These are phyloP conservation scores for Neoboletus magnificus DNA, from an alignment of 768 basidiomycete species.

Conservation along the genomic window DNA sequence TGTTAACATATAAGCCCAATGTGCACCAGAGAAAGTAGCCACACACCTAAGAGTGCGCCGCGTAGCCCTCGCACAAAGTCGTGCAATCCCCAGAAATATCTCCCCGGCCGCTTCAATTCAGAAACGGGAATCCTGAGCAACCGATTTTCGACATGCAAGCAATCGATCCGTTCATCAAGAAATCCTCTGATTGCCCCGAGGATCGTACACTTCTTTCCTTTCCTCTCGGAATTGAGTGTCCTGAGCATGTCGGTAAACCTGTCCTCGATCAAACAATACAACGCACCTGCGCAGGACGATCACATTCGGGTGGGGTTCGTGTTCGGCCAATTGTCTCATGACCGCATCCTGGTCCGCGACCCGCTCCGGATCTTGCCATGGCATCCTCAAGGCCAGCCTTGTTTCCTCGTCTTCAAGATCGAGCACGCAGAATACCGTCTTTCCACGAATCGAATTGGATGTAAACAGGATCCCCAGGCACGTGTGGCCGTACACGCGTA, in stretches of 20 bases:
- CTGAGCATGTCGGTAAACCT: background rate
- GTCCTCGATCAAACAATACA: background rate
- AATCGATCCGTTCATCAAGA: background rate
- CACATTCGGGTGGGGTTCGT: background rate
- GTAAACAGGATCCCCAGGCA: slow-evolving; percentile 9
- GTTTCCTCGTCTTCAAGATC: background rate
- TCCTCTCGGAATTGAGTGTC: background rate
- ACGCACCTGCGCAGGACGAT: background rate
- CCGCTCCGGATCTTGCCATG: slow-evolving; percentile 6
- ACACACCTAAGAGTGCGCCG: background rate
- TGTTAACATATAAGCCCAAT: background rate
- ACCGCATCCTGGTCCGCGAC: background rate
- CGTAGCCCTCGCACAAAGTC: slow-evolving; percentile 10
- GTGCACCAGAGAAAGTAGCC: background rate
- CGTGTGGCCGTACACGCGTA: background rate
- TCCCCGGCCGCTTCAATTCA: slow-evolving; percentile 4
- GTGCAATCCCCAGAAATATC: slow-evolving; percentile 16
- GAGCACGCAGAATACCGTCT: background rate
- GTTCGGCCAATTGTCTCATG: background rate
- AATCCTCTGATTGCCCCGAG: slow-evolving; percentile 6
- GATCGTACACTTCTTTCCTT: background rate
- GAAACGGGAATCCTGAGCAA: background rate
- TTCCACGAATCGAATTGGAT: slow-evolving; percentile 6
- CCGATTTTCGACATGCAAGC: background rate
- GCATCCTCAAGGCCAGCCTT: background rate